Conservation (phyloP, 176 grass and related monocot genomes). For the Bonia amplexicaulis region DNA sequence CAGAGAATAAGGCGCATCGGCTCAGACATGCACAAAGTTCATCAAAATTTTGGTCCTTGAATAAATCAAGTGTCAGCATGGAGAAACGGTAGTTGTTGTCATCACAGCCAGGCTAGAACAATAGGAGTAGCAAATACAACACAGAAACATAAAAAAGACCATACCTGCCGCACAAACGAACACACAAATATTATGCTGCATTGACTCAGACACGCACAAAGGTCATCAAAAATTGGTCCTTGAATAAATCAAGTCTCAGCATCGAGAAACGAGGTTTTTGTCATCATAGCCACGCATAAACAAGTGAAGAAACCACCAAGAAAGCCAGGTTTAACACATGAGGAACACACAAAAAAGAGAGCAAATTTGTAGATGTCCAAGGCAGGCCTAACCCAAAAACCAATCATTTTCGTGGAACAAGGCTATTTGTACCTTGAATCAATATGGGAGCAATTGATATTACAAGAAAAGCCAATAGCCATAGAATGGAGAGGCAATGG, state of each 20-base stretch:
- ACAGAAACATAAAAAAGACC: neutral
- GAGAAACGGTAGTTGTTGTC: slow-evolving; percentile 37
- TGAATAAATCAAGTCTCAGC: slow-evolving; percentile 30
- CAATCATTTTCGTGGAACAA: neutral
- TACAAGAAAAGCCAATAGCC: neutral
- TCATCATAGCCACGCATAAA: slow-evolving; percentile 44
- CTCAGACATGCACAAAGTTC: slow-evolving; percentile 53
- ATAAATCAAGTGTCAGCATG: slow-evolving; percentile 43
- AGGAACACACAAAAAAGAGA: neutral
- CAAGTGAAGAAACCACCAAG: neutral
- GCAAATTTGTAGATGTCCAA: neutral
- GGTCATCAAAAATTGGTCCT: slow-evolving; percentile 42
- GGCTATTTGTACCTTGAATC: slow-evolving; percentile 2
- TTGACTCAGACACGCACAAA: slow-evolving; percentile 52
- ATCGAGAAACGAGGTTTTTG: slow-evolving; percentile 45
- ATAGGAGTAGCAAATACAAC: neutral
- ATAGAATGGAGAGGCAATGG: neutral
- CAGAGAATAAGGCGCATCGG: neutral
- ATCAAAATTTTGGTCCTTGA: slow-evolving; percentile 30
- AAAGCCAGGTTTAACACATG: neutral
- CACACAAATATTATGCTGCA: neutral
- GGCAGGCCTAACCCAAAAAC: slow-evolving; percentile 7
- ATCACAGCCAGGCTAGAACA: slow-evolving; percentile 37
- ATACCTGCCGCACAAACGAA: neutral
- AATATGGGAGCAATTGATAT: neutral